Percentiles rank a stretch among this genome's conserved stretches.
Conservation (phyloP, 768 basidiomycete genomes). For the Clitopilus hobsonii region DNA sequence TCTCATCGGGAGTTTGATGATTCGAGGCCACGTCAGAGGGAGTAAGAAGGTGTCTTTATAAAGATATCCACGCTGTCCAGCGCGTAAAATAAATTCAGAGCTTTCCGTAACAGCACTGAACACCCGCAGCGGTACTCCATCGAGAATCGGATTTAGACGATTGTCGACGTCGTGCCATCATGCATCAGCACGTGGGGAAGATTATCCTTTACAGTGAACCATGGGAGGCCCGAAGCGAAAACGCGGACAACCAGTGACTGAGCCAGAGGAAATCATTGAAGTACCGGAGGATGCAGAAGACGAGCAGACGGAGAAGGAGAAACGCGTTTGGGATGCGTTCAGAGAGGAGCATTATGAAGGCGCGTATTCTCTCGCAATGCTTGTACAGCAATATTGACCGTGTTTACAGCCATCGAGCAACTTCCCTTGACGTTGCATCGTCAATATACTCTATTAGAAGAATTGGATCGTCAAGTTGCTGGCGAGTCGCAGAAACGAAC, state of each 20-base stretch:
- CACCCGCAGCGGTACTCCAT: neutral
- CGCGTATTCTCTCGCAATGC: slow-evolving; percentile 18
- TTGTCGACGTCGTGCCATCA: neutral
- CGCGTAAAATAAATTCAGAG: slow-evolving; percentile 14
- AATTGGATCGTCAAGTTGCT: slow-evolving; percentile 65
- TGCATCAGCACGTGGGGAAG: neutral
- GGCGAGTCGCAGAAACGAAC: neutral
- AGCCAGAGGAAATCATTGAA: slow-evolving; percentile 8
- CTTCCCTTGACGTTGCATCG: slow-evolving; percentile 72
- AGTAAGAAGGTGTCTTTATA: too few species aligned
- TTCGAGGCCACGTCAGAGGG: neutral
- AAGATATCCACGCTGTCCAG: too few species aligned
- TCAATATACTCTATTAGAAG: slow-evolving; percentile 63
- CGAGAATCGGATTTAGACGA: neutral
- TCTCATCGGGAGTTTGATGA: neutral
- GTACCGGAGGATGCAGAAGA: slow-evolving; percentile 20
- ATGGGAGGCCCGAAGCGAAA: slow-evolving; percentile 44
- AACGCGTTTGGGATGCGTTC: slow-evolving; percentile 68
- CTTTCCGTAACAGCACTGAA: neutral
- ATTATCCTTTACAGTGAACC: slow-evolving; percentile 3
- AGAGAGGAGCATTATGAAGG: slow-evolving; percentile 81
- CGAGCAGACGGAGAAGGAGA: slow-evolving; percentile 42
- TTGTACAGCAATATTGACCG: neutral
- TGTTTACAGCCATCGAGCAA: slow-evolving; percentile 63
- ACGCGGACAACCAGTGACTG: slow-evolving; percentile 28